Conservation (phyloP, 2,329 filamentous ascomycete species). For the Balansia obtecta region DNA sequence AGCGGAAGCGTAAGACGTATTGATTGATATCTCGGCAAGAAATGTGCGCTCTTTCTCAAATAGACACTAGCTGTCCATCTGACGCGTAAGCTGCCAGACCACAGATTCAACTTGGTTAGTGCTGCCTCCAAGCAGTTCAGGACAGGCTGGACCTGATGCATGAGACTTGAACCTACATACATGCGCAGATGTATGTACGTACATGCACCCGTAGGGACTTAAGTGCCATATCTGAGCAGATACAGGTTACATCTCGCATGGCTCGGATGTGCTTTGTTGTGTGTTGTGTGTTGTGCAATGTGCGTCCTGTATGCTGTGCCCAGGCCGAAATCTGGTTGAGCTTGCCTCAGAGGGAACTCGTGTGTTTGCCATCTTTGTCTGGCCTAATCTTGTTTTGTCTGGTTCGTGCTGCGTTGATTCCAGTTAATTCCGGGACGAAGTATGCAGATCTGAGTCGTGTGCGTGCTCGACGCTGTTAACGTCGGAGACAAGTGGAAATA, state of each 20-base stretch:
- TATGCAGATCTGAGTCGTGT: too few relatives aligned
- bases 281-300: neutral
- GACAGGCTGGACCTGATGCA: neutral
- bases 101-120: neutral
- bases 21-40: too few relatives aligned
- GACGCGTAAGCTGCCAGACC: neutral
- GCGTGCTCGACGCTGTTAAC: too few relatives aligned
- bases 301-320: neutral
- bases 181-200: neutral
- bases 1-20: too few relatives aligned
- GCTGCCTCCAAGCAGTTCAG: neutral
- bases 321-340: neutral
- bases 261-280: neutral
- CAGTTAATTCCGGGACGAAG: too few relatives aligned
- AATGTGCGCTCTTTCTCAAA: neutral
- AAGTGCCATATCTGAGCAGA: neutral
- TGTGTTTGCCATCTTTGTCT: neutral
- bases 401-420: neutral
- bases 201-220: neutral
- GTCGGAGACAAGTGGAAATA: neutral
- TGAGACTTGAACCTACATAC: neutral
- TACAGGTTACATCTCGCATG: neutral
- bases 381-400: neutral
- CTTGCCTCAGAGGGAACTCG: neutral
- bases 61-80: neutral